Base-by-base conservation (phyloP, 257 asterid genomes). In the Linaria vulgaris region DNA sequence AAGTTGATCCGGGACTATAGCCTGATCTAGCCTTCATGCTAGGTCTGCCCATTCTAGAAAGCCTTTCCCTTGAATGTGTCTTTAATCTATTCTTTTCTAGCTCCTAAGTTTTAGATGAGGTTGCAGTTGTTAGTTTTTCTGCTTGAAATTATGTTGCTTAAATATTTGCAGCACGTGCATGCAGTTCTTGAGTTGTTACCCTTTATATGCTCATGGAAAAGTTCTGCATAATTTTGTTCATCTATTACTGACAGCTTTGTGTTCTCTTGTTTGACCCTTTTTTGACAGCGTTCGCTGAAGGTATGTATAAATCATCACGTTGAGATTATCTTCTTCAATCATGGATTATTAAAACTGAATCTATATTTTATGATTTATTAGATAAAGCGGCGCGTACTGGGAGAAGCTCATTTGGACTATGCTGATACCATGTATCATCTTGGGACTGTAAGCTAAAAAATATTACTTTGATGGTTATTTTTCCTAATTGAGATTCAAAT, bases 361-460 rank as follows among this genome's bases (percentile, higher is more conserved):
- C 59, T 56, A 71, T 64, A 23, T 62, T 61, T 61, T 63, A 46
- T 75, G 62, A 52, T 63, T 70, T 63, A 37, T 60, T 68, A 92
- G 99, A 80, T 83, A 73, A 89, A 89, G 85, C 85, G 89, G 59
- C 96, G 91, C 50, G 88, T 80, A 70, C 59, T 92, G 72, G 99
- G 99, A 61, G 95, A 85, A 76, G 75, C 69, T 23, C 90, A 89
- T 75, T 59, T 79, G 3, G 99, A 92, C 72, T 89, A 92, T 77
- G 99, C 99, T 50, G 95, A 92, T 63, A 82, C 99, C 22, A 80
- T 92, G 94, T 87, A 83, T 76, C 88, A 83, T 75, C 96, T 92
- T 52, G 99, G 97, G 27, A 83, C 80, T 65, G 99, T 89, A 87
- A 85, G 82, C 71, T 68, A 79, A 56, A 69, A 57, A 59, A 34